Percentiles rank a stretch among this genome's conserved stretches.
Evolutionary conservation across 1,139 yeast species (phyloP).

Genomic region (Debaryomyces subglobosus): DNA sequence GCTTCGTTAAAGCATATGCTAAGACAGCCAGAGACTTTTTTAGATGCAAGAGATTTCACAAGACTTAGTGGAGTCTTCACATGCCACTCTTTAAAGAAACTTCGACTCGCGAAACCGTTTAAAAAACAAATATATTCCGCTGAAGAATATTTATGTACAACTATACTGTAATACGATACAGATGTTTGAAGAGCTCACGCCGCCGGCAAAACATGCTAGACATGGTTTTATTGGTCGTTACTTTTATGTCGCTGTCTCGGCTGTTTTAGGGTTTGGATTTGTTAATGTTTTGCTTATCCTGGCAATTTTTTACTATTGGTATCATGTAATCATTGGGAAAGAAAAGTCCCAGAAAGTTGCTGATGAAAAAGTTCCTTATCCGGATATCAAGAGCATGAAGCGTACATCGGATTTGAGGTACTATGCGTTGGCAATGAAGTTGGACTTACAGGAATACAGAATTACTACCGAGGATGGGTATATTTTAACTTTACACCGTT

Average conservation of each 20-base stretch:
- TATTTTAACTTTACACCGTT: conserved; percentile 62
- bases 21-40: background rate
- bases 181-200: conserved; percentile 25
- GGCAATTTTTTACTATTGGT: conserved; percentile 31
- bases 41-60: background rate
- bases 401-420: conserved; percentile 49
- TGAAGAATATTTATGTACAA: background rate
- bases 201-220: conserved; percentile 19
- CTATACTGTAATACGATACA: background rate
- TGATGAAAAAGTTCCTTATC: conserved; percentile 26
- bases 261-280: conserved; percentile 33
- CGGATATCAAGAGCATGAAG: conserved; percentile 33
- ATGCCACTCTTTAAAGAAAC: background rate
- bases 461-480: conserved; percentile 84
- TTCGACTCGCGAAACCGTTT: background rate
- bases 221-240: conserved; percentile 23
- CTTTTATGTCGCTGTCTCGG: conserved; percentile 29
- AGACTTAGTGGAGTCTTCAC: background rate
- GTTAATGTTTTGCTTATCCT: conserved; percentile 26
- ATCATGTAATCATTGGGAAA: conserved; percentile 27
- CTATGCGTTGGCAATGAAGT: conserved; percentile 63
- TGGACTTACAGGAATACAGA: conserved; percentile 59
- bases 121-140: background rate
- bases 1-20: background rate
- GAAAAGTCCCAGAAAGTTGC: conserved; percentile 23